These are phyloP conservation scores for Fomitopsis schrenkii DNA, from an alignment of 1,284 basidiomycete species.

Conservation along the genomic window DNA sequence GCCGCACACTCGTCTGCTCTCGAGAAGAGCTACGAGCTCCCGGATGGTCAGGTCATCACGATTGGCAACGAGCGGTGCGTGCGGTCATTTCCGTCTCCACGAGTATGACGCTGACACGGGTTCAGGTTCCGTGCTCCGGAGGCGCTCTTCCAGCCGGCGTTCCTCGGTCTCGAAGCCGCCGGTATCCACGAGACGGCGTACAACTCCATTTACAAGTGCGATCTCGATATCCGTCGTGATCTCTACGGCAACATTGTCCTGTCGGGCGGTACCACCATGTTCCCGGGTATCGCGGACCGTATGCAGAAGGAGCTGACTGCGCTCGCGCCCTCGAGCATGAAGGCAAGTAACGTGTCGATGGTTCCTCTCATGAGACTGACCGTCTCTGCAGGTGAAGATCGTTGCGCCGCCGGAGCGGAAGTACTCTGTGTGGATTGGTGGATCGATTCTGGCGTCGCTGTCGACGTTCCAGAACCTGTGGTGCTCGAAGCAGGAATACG, in stretches of 20 bases:
- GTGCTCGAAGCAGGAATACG: slow-evolving; percentile 92
- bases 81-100: not conserved
- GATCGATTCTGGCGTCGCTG: slow-evolving; percentile 93
- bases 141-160: slow-evolving; percentile 94
- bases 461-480: slow-evolving; percentile 95
- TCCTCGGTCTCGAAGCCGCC: slow-evolving; percentile 89
- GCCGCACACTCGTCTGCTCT: slow-evolving; percentile 89
- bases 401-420: slow-evolving; percentile 91
- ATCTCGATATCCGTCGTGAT: slow-evolving; percentile 82
- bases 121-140: slow-evolving; percentile 91
- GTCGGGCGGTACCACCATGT: slow-evolving; percentile 97
- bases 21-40: slow-evolving; percentile 95
- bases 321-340: slow-evolving; percentile 84
- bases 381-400: slow-evolving; percentile 74
- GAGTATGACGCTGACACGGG: not conserved
- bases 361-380: slow-evolving; percentile 6
- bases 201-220: slow-evolving; percentile 85
- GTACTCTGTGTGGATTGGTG: slow-evolving; percentile 99
- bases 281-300: slow-evolving; percentile 94
- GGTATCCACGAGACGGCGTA: slow-evolving; percentile 97
- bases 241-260: slow-evolving; percentile 94
- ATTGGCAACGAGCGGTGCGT: slow-evolving; percentile 89
- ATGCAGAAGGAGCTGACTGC: slow-evolving; percentile 98
- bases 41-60: slow-evolving; percentile 96
- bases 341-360: slow-evolving; percentile 53